These are phyloP conservation scores for Geotrichum candidum DNA, from an alignment of 1,139 yeast genomes.

Conservation along the genomic window DNA sequence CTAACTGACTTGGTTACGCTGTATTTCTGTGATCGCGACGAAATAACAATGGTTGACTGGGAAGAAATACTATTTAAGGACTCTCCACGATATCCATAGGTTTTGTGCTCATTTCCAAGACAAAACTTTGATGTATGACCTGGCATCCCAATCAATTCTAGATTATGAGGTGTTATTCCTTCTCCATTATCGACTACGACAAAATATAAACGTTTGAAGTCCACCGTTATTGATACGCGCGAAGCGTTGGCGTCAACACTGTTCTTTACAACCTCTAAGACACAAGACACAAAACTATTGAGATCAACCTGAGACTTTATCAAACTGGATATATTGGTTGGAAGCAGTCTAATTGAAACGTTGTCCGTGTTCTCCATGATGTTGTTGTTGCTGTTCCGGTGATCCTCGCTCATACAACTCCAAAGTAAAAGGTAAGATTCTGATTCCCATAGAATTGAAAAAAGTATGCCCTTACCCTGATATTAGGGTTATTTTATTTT, in stretches of 20 bases:
- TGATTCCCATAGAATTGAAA: neutral
- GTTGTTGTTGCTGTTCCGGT: neutral
- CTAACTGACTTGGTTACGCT: conserved; percentile 34
- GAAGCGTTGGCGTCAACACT: conserved; percentile 49
- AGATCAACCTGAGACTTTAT: conserved; percentile 13
- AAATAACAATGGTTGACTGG: conserved; percentile 27
- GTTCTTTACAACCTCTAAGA: conserved; percentile 29
- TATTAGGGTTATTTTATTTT: conserved; percentile 3
- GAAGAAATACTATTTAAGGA: conserved; percentile 28
- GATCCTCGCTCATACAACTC: neutral
- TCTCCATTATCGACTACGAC: conserved; percentile 48
- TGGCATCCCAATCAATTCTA: conserved; percentile 34
- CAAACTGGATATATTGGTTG: neutral
- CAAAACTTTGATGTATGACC: conserved; percentile 45
- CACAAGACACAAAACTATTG: conserved; percentile 21
- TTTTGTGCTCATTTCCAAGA: conserved; percentile 29
- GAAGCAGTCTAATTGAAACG: neutral
- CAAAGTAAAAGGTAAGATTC: neutral
- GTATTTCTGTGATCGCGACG: conserved; percentile 36
- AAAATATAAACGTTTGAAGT: conserved; percentile 38
- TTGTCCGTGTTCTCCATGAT: neutral
- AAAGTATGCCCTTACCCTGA: neutral
- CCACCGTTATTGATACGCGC: conserved; percentile 38
- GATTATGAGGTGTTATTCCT: conserved; percentile 50
- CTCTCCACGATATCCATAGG: conserved; percentile 37